phyloP scores from a whole-genome alignment of 192 early-diverging fungal species.

The Phycomyces blakesleeanus region DNA sequence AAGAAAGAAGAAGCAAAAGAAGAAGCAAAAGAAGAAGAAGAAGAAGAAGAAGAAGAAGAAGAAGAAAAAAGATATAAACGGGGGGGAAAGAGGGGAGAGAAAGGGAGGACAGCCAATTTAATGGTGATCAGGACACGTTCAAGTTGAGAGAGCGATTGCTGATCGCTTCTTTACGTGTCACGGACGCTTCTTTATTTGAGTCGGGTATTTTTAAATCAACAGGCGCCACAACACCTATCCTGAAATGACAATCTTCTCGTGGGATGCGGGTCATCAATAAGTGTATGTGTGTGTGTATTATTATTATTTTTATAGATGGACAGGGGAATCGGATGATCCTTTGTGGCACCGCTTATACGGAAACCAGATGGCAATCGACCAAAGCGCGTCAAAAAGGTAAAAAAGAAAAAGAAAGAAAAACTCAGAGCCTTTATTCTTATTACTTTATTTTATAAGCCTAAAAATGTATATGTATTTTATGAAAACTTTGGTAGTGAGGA shows the following conservation, averaged over 20 bases:
- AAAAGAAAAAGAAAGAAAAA: slow-evolving; percentile 1
- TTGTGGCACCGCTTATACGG: too few relatives aligned
- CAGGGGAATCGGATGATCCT: slow-evolving; percentile 5
- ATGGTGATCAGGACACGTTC: slow-evolving; percentile 12
- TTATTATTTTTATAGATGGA: neutral
- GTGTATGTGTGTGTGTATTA: too few relatives aligned
- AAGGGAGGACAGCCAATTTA: slow-evolving; percentile 14
- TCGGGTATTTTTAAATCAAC: slow-evolving; percentile 20
- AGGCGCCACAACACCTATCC: slow-evolving; percentile 14
- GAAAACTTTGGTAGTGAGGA: too few relatives aligned
- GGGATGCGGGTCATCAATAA: neutral
- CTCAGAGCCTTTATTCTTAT: neutral
- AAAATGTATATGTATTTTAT: too few relatives aligned
- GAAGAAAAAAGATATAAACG: neutral
- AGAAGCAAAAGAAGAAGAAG: slow-evolving; percentile 1
- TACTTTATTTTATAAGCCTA: neutral
- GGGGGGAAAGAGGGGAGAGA: neutral
- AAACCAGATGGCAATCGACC: neutral
- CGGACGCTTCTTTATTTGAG: slow-evolving; percentile 4
- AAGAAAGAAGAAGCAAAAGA: slow-evolving; percentile 3
- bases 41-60: slow-evolving; percentile 5
- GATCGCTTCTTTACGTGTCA: slow-evolving; percentile 2
- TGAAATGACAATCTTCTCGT: slow-evolving; percentile 4
- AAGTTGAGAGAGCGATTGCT: neutral
- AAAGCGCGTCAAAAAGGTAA: slow-evolving; percentile 1